phyloP scores from a whole-genome alignment of 176 grass and related monocot species.

The Zoysia japonica region DNA sequence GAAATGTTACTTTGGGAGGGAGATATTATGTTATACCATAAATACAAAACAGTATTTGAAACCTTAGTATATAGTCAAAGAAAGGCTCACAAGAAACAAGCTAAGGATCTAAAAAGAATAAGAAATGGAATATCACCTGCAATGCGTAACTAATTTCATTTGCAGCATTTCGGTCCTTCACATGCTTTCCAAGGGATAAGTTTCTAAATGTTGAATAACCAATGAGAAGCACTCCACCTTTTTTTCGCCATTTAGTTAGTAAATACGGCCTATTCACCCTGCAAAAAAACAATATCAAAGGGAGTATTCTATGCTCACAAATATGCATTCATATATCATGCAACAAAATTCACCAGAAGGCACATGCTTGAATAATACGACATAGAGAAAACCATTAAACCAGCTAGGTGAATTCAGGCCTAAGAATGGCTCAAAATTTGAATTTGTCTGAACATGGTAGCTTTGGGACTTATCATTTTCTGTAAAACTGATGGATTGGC shows the following conservation, averaged over 20 bases:
- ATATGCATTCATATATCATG: neutral
- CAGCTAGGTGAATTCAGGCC: neutral
- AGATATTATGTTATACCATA: neutral
- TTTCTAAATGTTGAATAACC: constrained; percentile 94
- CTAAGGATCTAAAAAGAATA: constrained; percentile 25
- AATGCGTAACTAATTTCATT: constrained; percentile 72
- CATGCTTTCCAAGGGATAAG: constrained; percentile 79
- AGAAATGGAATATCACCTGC: constrained; percentile 53
- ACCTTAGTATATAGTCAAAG: constrained; percentile 11
- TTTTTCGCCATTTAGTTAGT: constrained; percentile 78
- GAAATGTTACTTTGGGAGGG: no score
- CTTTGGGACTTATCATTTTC: no score
- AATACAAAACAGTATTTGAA: constrained; percentile 17
- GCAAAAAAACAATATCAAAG: constrained; percentile 19
- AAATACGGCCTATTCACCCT: constrained; percentile 80
- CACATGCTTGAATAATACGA: neutral
- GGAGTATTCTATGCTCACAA: constrained; percentile 19
- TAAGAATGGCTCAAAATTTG: no score
- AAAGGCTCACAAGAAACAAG: constrained; percentile 8
- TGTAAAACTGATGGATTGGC: no score
- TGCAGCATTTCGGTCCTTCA: constrained; percentile 69
- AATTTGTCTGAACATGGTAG: no score
- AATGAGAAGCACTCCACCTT: constrained; percentile 91
- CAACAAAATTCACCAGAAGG: constrained; percentile 18
- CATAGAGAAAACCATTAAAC: neutral